Evolutionary conservation across 2,329 filamentous ascomycete species (phyloP), one percentile per base, ranked within the genome.

Genomic region (Lecanosticta acicola): DNA sequence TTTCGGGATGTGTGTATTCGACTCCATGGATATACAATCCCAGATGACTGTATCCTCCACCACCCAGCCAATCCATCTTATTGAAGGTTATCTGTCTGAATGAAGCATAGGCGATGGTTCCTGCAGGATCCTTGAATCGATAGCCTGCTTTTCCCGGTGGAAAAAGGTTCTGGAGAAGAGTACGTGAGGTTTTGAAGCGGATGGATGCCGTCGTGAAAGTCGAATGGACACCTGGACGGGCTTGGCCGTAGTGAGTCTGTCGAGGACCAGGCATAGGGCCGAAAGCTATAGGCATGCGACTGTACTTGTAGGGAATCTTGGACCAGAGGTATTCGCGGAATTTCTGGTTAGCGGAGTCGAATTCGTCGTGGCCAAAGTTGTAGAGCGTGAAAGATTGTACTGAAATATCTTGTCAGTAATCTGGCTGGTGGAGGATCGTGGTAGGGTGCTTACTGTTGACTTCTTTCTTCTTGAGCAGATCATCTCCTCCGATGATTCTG

Each of bases 1-100:
- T 75, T 11, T 11, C 11, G 1, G 64, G 69, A 50, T 79, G 80
- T 1, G 63, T 69, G 52, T 81, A 81, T 49, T 79, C 63, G 1
- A 83, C 75, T 0, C 77, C 80, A 49, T 84, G 80, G 13, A 84
- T 73, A 56, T 80, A 83, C 0, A 84, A 68, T 0, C 78, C 80
- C 11, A 80, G 65, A 53, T 75, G 72, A 14, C 66, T 72, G 58
- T 84, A 84, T 1, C 80, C 79, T 0, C 66, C 63, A 2, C 80
- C 80, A 3, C 76, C 79, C 0, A 84, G 71, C 79, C 80, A 84
- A 21, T 74, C 68, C 69, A 84, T 74, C 0, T 74, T 72, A 26
- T 55, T 45, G 3, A 72, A 59, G 16, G 67, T 66, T 1, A 67
- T 68, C 16, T 63, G 59, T 0, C 61, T 58, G 43, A 72, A 65